Conservation (phyloP, 1,284 basidiomycete species). For the Pascua sp. region DNA sequence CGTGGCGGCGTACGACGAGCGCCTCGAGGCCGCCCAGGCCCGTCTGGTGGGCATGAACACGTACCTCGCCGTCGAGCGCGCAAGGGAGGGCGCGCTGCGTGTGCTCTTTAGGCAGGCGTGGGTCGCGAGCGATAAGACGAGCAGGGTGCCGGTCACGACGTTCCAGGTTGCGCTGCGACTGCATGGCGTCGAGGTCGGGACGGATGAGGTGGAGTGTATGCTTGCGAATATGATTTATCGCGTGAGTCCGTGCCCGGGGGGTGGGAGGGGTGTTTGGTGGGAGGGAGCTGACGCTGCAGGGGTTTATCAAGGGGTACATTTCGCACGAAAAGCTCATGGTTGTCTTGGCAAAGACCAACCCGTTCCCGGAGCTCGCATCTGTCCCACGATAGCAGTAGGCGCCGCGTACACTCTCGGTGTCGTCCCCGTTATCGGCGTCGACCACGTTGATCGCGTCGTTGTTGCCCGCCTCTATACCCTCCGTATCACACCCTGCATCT, state of each 20-base stretch:
- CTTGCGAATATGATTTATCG: slow-evolving; percentile 92
- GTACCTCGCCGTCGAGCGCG: slow-evolving; percentile 81
- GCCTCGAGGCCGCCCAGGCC: slow-evolving; percentile 64
- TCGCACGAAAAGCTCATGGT: slow-evolving; percentile 92
- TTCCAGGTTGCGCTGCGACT: slow-evolving; percentile 69
- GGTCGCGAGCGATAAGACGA: slow-evolving; percentile 66
- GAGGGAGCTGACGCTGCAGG: slow-evolving; percentile 45
- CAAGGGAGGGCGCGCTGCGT: slow-evolving; percentile 78
- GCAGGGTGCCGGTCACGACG: slow-evolving; percentile 70
- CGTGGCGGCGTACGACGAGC: slow-evolving; percentile 71
- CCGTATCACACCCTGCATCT: no score
- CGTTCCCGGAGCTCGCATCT: slow-evolving; percentile 63
- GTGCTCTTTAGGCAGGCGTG: slow-evolving; percentile 85
- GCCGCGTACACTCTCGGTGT: no score
- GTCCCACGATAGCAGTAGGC: slow-evolving; percentile 24
- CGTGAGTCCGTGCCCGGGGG: slow-evolving; percentile 33
- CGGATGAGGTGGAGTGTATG: slow-evolving; percentile 88
- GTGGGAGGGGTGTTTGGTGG: not conserved
- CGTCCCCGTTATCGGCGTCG: no score
- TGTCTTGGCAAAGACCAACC: slow-evolving; percentile 73
- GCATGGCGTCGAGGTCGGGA: slow-evolving; percentile 56
- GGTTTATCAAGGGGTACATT: slow-evolving; percentile 90
- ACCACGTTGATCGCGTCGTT: no score
- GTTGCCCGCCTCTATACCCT: no score
- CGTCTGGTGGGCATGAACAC: slow-evolving; percentile 76